Evolutionary conservation across 2,329 filamentous ascomycete genomes (phyloP), one percentile per base, ranked within the genome.

Genomic region (Calycina herbarum): DNA sequence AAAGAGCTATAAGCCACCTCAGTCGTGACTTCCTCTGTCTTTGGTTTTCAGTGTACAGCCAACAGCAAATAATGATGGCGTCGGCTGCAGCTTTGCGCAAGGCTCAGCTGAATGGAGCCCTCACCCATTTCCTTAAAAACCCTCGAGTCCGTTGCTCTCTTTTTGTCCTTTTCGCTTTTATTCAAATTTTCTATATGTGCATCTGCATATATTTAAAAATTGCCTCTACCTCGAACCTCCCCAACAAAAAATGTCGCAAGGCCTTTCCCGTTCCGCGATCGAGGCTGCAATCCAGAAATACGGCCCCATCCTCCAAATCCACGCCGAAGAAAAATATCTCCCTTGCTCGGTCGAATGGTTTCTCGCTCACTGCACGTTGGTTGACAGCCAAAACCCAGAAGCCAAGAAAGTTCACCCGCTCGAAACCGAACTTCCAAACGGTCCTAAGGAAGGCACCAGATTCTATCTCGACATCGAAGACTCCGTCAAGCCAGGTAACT

Each of bases 341-440:
- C 62, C 63, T 54, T 70, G 66, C 61, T 72, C 70, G 5, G 57
- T 72, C 20, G 69, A 71, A 59, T 72, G 65, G 64, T 66, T 68
- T 35, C 48, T 54, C 24, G 48, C 48, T 24, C 48, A 54, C 48
- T 54, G 48, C 24, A 54, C 48, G 24, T 24, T 72, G 7, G 56
- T 70, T 27, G 70, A 72, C 62, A 65, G 35, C 62, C 66, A 68
- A 64, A 33, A 51, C 15, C 61, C 45, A 5, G 57, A 56, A 8
- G 38, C 62, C 1, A 68, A 64, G 35, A 71, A 69, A 20, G 31
- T 69, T 17, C 70, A 71, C n/a, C 70, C 70, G 1, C 65, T 64
- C 8, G 35, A 58, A 20, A 40, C 51, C 5, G 68, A 70, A 40
- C 70, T 72, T 11, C 70, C 70, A 1, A 61, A 65, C 45, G 61